Evolutionary conservation across 208 protist genomes (phyloP).

Genomic region (Polymyxa betae): DNA sequence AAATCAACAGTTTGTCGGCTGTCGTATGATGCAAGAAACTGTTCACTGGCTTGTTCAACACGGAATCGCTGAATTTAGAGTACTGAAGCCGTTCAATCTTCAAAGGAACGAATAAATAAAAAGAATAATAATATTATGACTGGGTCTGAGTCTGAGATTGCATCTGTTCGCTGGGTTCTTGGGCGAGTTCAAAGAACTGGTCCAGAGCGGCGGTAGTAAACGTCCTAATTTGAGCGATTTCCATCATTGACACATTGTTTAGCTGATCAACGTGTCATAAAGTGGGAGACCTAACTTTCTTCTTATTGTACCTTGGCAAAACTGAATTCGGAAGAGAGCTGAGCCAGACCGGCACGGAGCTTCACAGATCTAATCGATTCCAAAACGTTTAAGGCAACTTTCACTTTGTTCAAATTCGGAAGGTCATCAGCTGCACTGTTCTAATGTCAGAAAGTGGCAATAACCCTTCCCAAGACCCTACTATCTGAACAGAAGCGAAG

Average conservation of each 20-base stretch:
- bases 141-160: not conserved
- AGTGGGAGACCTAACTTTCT: no score
- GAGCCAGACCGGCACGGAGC: constrained; percentile 1
- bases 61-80: no score
- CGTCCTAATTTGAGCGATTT: constrained; percentile 11
- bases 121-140: no score
- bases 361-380: constrained; percentile 33
- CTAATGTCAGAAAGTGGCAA: not conserved
- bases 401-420: constrained; percentile 32
- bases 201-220: constrained; percentile 15
- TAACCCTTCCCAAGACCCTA: not conserved
- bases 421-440: constrained; percentile 2
- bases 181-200: not conserved
- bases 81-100: no score
- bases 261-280: constrained; percentile 20
- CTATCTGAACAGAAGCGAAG: constrained; percentile 25
- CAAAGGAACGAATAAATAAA: no score
- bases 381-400: constrained; percentile 9
- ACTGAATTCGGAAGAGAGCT: constrained; percentile 4
- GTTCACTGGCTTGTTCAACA: no score
- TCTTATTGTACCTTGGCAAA: constrained; percentile 24
- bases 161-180: not conserved
- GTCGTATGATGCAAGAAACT: no score
- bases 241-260: constrained; percentile 37
- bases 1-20: no score